A percentile compares a stretch with the other conserved stretches of the same genome.
Evolutionary conservation across 2,329 filamentous ascomycete species (phyloP).

Genomic region (Thielaviopsis populi): DNA sequence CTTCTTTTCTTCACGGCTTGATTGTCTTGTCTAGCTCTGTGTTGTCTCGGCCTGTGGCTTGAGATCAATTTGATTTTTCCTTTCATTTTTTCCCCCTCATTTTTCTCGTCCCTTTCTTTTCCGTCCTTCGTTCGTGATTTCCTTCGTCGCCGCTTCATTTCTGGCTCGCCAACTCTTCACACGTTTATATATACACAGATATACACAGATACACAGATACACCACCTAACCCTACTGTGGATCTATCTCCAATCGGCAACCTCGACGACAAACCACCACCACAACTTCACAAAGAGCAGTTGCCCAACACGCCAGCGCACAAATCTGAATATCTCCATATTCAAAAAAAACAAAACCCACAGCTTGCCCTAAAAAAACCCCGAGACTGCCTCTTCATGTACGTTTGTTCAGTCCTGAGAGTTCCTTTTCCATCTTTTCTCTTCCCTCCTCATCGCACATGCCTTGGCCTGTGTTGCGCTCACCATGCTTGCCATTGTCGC

Average conservation of each 20-base stretch:
- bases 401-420: too few species aligned
- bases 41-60: neutral
- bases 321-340: too few species aligned
- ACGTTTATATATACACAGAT: too few species aligned
- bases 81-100: neutral
- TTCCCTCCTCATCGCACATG: too few species aligned
- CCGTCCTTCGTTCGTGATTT: neutral
- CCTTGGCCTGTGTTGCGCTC: neutral
- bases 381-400: too few species aligned
- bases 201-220: too few species aligned
- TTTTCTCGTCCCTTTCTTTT: conserved; percentile 1
- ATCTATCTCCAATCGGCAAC: neutral
- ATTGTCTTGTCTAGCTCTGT: conserved; percentile 5
- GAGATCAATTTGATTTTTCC: neutral
- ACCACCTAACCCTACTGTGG: neutral
- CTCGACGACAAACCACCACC: too few species aligned
- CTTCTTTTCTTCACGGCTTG: conserved; percentile 5
- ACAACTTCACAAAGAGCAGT: neutral
- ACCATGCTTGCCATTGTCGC: neutral
- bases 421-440: too few species aligned
- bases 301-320: neutral
- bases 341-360: too few species aligned
- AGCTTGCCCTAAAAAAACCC: too few species aligned
- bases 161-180: too few species aligned
- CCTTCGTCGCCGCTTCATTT: neutral